phyloP scores from a whole-genome alignment of 768 basidiomycete species.

The Tricholomella constricta region DNA sequence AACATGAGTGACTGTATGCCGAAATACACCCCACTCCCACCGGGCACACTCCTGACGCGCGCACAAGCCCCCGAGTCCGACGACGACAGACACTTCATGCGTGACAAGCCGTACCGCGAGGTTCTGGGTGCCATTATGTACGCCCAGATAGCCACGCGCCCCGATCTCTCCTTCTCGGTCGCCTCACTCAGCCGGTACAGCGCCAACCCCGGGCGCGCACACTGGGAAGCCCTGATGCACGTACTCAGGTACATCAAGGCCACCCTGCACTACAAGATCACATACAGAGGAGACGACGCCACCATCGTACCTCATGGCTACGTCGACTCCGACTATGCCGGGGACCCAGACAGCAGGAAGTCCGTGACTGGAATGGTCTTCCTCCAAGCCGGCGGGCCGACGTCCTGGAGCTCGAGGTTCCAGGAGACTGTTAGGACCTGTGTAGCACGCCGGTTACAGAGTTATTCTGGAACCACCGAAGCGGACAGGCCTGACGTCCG shows the following conservation, averaged over 20 bases:
- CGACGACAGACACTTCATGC: neutral
- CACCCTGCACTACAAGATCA: too few species aligned
- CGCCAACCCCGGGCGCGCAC: neutral
- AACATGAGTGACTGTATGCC: constrained; percentile 25
- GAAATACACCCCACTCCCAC: too few species aligned
- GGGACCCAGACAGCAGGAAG: neutral
- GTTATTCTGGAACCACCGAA: too few species aligned
- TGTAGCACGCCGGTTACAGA: too few species aligned
- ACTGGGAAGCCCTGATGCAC: neutral
- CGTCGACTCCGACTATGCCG: neutral
- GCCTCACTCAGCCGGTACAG: too few species aligned
- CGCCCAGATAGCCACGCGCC: neutral
- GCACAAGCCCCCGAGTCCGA: neutral
- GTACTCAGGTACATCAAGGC: neutral
- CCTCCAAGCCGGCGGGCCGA: neutral
- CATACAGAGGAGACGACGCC: too few species aligned
- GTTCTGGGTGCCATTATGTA: neutral
- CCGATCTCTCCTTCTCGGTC: too few species aligned
- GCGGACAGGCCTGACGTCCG: too few species aligned
- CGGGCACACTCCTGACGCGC: neutral
- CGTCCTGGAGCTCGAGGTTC: neutral
- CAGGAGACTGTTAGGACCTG: too few species aligned
- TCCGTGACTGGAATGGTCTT: neutral
- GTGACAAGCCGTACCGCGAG: neutral
- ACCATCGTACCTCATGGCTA: too few species aligned